Evolutionary conservation across 495 filamentous ascomycete genomes (phyloP).

Genomic region (Clohesyomyces aquaticus): DNA sequence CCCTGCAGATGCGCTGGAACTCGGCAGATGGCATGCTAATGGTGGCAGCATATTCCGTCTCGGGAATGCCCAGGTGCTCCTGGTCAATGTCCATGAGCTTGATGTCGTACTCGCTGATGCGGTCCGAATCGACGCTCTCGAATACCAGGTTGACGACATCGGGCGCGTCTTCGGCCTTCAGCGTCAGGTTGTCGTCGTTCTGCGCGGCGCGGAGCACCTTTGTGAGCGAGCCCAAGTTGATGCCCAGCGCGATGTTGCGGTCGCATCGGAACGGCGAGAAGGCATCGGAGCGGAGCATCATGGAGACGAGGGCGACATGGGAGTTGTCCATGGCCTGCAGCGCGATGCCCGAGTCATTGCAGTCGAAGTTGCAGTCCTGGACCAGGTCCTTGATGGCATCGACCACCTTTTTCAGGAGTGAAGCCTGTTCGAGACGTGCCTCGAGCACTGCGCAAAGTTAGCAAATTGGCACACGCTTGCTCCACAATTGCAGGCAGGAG

Average conservation of each 20-base stretch:
- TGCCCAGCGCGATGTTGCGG: conserved; percentile 96
- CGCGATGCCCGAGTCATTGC: conserved; percentile 98
- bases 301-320: conserved; percentile 97
- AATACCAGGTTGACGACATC: conserved; percentile 95
- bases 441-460: conserved; percentile 73
- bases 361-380: conserved; percentile 99
- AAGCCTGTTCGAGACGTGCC: conserved; percentile 92
- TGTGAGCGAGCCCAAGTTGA: conserved; percentile 93
- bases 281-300: conserved; percentile 93
- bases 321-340: conserved; percentile 99
- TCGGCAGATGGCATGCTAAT: conserved; percentile 86
- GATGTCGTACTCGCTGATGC: conserved; percentile 97
- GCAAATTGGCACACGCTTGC: background rate
- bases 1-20: conserved; percentile 93
- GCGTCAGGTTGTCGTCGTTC: conserved; percentile 90
- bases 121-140: conserved; percentile 85
- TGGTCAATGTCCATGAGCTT: conserved; percentile 99
- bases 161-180: conserved; percentile 96
- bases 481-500: background rate
- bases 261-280: conserved; percentile 99
- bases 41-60: conserved; percentile 94
- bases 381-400: conserved; percentile 99
- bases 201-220: conserved; percentile 96
- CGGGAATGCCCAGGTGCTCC: conserved; percentile 97
- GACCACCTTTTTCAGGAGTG: conserved; percentile 95